Conservation (phyloP, 495 filamentous ascomycete genomes). For the Neurospora sublineolata region DNA sequence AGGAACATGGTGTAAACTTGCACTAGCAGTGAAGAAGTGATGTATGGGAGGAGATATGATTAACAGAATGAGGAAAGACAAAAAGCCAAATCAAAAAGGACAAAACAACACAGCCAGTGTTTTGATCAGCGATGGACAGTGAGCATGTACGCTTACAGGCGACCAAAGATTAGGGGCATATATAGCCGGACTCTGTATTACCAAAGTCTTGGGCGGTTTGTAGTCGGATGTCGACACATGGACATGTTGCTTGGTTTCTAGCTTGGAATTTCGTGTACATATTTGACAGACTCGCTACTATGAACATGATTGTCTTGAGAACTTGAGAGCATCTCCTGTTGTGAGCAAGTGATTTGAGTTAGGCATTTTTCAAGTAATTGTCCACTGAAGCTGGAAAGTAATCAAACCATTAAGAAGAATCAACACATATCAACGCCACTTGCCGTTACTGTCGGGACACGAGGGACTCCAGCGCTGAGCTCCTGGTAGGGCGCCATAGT, state of each 20-base stretch:
- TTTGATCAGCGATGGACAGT: background rate
- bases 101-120: background rate
- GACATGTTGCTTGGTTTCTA: background rate
- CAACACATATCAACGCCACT: background rate
- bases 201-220: background rate
- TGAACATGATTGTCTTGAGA: background rate
- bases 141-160: background rate
- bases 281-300: background rate
- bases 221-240: background rate
- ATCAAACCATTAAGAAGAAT: background rate
- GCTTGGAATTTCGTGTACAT: background rate
- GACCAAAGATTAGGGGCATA: background rate
- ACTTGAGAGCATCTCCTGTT: too few species aligned
- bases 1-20: constrained; percentile 30
- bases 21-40: background rate
- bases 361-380: background rate
- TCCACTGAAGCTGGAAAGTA: background rate
- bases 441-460: background rate
- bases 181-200: background rate
- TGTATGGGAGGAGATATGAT: background rate
- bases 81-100: background rate
- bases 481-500: background rate
- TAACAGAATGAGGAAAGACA: background rate
- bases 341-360: too few species aligned
- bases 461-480: background rate